Conservation (phyloP, 2,329 filamentous ascomycete genomes). For the Cytospora chrysosperma region DNA sequence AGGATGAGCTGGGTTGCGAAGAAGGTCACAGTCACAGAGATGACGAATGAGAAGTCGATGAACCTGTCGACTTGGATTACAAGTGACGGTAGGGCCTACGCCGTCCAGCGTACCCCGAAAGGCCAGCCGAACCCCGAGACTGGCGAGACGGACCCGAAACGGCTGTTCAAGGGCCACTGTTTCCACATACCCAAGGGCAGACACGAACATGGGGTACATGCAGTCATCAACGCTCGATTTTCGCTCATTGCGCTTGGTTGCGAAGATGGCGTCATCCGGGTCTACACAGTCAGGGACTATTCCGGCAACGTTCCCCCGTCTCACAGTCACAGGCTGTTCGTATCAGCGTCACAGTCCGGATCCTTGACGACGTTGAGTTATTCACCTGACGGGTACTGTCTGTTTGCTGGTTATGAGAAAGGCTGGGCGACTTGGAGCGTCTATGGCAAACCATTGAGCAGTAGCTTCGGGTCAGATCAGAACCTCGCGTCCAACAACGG, state of each 20-base stretch:
- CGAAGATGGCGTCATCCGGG: slow-evolving; percentile 71
- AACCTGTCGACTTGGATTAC: slow-evolving; percentile 93
- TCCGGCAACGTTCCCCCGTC: slow-evolving; percentile 87
- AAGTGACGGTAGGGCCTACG: slow-evolving; percentile 82
- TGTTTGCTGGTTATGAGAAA: slow-evolving; percentile 88
- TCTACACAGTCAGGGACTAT: slow-evolving; percentile 95
- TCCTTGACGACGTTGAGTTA: slow-evolving; percentile 73
- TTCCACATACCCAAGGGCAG: slow-evolving; percentile 73
- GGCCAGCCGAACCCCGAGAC: slow-evolving; percentile 40
- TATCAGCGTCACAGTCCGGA: slow-evolving; percentile 67
- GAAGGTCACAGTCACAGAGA: slow-evolving; percentile 72
- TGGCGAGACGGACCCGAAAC: slow-evolving; percentile 54
- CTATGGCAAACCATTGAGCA: slow-evolving; percentile 85
- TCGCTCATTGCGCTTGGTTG: slow-evolving; percentile 89
- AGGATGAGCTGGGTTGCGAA: slow-evolving; percentile 84
- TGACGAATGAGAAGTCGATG: slow-evolving; percentile 96
- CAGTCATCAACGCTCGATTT: slow-evolving; percentile 90
- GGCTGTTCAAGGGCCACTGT: slow-evolving; percentile 84
- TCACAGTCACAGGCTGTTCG: slow-evolving; percentile 70
- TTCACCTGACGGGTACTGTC: slow-evolving; percentile 92
- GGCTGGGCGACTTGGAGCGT: slow-evolving; percentile 98
- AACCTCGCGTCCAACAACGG: slow-evolving; percentile 63
- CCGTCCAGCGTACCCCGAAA: slow-evolving; percentile 70
- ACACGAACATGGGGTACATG: slow-evolving; percentile 64
- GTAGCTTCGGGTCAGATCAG: slow-evolving; percentile 74